Base-by-base conservation (phyloP, 163 green algal genomes). In the Chlamydomonas reinhardtii region DNA sequence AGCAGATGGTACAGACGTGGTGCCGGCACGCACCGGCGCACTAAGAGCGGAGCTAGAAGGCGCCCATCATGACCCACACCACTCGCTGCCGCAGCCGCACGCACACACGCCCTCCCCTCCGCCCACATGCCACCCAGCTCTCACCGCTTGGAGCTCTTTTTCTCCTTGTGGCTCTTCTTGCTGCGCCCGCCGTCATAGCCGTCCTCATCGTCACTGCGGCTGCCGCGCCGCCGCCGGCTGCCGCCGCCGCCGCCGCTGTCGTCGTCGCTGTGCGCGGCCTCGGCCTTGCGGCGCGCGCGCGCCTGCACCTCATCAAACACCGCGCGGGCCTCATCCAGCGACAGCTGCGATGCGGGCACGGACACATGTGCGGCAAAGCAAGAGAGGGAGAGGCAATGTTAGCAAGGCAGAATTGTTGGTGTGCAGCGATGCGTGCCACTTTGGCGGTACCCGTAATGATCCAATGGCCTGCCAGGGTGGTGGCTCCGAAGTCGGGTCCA, bases 221-320 rank as follows among this genome's bases (percentile, higher is more conserved):
- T 66, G 52, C 68, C 65, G 19, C 79, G 68, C 52, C 81, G 54
- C 31, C 80, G 27, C 19, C 56, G 43, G 65, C 89, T 76, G 82
- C 92, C 89, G 5, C 78, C 61, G 65, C 75, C 68, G 61, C 74
- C 81, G 32, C 78, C 74, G 62, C 91, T 84, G 34, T 88, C 82
- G 12, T 83, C 70, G 64, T 86, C 88, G 31, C 74, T 32, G 56
- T 84, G 84, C n/a, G 86, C 81, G 39, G 85, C 81, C 72, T 91
- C 81, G 71, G 61, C 76, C 72, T 35, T 56, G 68, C 66, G 74
- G 54, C 64, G 29, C 82, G 93, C 82, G 64, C 92, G 92, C 2
- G 69, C 86, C 4, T 94, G 64, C 82, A 91, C 76, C 66, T 94
- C 93, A 39, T 94, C 89, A 85, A 94, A 96, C 72, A 94, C 68